A percentile compares a stretch with the other conserved stretches of the same genome.
These are phyloP conservation scores for Niebla homalea DNA, from an alignment of 495 filamentous ascomycete species.

Conservation along the genomic window DNA sequence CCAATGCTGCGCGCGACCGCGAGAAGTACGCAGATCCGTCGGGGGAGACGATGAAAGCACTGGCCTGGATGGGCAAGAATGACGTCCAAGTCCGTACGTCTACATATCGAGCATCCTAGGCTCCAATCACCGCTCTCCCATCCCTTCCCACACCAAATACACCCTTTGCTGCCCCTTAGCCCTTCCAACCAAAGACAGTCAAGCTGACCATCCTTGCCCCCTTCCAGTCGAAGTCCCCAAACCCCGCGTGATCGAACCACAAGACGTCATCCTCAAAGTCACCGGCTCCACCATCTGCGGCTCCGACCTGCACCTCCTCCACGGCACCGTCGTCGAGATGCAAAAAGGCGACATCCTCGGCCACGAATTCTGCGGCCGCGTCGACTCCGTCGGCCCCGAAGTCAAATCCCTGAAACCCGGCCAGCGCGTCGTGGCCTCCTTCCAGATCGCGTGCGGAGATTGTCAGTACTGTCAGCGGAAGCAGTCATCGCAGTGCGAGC, in stretches of 20 bases:
- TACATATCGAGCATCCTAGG: background rate
- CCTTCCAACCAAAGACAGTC: no score
- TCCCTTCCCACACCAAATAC: background rate
- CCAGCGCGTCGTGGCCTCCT: slow-evolving; percentile 70
- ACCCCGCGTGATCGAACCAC: slow-evolving; percentile 55
- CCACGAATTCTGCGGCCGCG: slow-evolving; percentile 77
- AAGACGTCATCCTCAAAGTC: slow-evolving; percentile 72
- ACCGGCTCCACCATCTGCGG: slow-evolving; percentile 83
- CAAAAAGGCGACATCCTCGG: slow-evolving; percentile 79
- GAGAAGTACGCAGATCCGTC: slow-evolving; percentile 29
- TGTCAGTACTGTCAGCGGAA: slow-evolving; percentile 72
- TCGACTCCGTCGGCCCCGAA: slow-evolving; percentile 53
- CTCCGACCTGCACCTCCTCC: slow-evolving; percentile 69
- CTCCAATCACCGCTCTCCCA: background rate
- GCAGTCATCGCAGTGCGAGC: slow-evolving; percentile 63
- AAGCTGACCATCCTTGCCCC: background rate
- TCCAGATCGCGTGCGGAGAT: slow-evolving; percentile 61
- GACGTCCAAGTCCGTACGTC: slow-evolving; percentile 40
- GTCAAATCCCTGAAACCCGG: slow-evolving; percentile 49
- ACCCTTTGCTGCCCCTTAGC: background rate
- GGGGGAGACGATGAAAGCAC: slow-evolving; percentile 54
- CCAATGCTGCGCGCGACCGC: slow-evolving; percentile 27
- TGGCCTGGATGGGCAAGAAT: slow-evolving; percentile 61
- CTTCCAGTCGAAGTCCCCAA: slow-evolving; percentile 45
- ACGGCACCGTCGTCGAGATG: slow-evolving; percentile 57